Conservation (phyloP, 495 filamentous ascomycete genomes). For the Acidiella bohemica region DNA sequence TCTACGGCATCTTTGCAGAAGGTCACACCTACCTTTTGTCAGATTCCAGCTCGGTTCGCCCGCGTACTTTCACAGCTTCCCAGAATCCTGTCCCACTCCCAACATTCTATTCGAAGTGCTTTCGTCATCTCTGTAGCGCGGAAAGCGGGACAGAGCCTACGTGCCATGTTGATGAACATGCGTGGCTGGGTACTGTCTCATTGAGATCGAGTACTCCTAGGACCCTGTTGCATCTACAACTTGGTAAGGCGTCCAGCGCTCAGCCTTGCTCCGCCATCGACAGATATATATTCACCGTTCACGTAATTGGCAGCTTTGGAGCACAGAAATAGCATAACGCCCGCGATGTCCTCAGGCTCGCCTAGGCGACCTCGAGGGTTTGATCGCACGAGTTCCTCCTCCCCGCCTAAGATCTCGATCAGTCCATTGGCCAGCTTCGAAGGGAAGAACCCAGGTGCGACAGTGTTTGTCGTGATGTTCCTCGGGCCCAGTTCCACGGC, state of each 20-base stretch:
- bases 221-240: too few species aligned
- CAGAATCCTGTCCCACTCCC: too few species aligned
- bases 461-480: constrained; percentile 33
- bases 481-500: constrained; percentile 32
- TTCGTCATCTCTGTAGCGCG: too few species aligned
- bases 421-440: constrained; percentile 32
- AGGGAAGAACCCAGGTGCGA: constrained; percentile 34
- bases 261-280: constrained; percentile 14
- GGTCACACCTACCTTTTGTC: too few species aligned
- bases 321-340: constrained; percentile 59
- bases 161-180: too few species aligned
- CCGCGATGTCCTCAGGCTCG: constrained; percentile 56
- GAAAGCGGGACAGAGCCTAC: too few species aligned
- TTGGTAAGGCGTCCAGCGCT: constrained; percentile 13
- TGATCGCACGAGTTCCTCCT: constrained; percentile 45
- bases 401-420: constrained; percentile 30
- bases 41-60: too few species aligned
- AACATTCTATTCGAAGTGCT: too few species aligned
- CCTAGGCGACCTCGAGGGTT: constrained; percentile 65
- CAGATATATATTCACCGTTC: constrained; percentile 16
- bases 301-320: constrained; percentile 60
- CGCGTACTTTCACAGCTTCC: too few species aligned
- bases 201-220: too few species aligned
- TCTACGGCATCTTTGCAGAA: too few species aligned
- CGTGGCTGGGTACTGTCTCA: too few species aligned